Evolutionary conservation across 495 filamentous ascomycete genomes (phyloP), one percentile per base, ranked within the genome.

Genomic region (Aspergillus hancockii): DNA sequence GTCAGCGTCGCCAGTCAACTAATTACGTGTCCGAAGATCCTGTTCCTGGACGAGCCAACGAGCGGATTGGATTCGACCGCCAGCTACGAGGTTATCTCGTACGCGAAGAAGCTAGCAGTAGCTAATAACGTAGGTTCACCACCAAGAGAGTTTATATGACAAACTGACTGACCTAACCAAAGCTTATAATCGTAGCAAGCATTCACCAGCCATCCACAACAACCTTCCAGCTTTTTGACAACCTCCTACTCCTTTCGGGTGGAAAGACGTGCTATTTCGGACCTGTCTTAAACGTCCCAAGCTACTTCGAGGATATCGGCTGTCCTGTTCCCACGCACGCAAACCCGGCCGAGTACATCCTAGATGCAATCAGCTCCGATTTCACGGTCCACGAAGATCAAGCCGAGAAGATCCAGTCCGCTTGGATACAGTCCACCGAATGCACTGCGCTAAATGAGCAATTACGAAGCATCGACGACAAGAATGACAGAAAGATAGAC

Each of bases 21-120:
- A 38, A 88, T 95, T 63, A 92, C 90, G 10, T 81, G 77, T 53
- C 90, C 90, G 0, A 88, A 87, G 71, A 86, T 95, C 14, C 60
- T 94, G 57, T 92, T 94, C 62, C 63, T 94, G 51, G 90, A 94
- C 67, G 90, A 93, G 67, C 90, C 90, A 8, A 94, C 90, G 0
- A 89, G 85, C 55, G 90, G 90, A 14, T 70, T 94, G 32, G 90
- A 94, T 68, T 90, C 87, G 6, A 79, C 82, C 3, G 85, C 86
- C 0, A 86, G 83, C 54, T 88, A 71, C 55, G 88, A 91, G 59
- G 86, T 91, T 18, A 85, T 90, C 8, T 82, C 78, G 0, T 88
- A 84, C 63, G 74, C 88, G 28, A 83, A 80, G 62, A 75, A 81
- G 22, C 76, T 92, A 46, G 90, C 85, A 0, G 79, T 78, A 63